Evolutionary conservation across 2,329 filamentous ascomycete species (phyloP).

Genomic region (Proliferodiscus dingleyae): DNA sequence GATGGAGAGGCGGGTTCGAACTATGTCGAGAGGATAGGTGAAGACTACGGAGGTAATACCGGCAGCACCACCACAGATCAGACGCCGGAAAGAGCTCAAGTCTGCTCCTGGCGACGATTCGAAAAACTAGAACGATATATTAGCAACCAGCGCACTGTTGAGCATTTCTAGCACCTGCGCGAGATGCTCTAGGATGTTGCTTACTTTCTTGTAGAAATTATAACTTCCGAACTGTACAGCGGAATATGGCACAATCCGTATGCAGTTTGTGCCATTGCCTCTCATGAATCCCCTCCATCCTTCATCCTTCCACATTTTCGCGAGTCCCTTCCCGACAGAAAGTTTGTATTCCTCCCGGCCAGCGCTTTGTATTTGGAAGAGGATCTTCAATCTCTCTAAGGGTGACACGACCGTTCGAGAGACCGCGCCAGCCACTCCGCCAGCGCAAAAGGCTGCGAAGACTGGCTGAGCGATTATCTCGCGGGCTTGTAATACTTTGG

Average conservation of each 20-base stretch:
- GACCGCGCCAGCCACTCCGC: conserved; percentile 92
- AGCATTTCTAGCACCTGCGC: conserved; percentile 1
- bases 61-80: conserved; percentile 85
- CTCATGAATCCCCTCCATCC: conserved; percentile 97
- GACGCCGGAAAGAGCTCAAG: conserved; percentile 66
- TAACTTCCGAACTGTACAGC: conserved; percentile 98
- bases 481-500: conserved; percentile 30
- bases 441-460: conserved; percentile 86
- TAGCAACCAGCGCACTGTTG: conserved; percentile 6
- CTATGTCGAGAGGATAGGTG: conserved; percentile 96
- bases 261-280: conserved; percentile 96
- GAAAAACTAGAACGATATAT: conserved; percentile 53
- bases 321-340: conserved; percentile 80
- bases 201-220: conserved; percentile 90
- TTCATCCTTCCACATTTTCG: conserved; percentile 96
- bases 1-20: conserved; percentile 90
- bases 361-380: conserved; percentile 92
- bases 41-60: conserved; percentile 93
- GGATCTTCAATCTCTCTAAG: conserved; percentile 90
- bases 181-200: conserved; percentile 29
- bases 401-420: conserved; percentile 96
- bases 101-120: conserved; percentile 70
- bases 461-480: conserved; percentile 72
- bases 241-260: conserved; percentile 96
- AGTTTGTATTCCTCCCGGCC: conserved; percentile 91